phyloP scores from a whole-genome alignment of 805 yeast genomes.

The Hanseniaspora nectarophila region DNA sequence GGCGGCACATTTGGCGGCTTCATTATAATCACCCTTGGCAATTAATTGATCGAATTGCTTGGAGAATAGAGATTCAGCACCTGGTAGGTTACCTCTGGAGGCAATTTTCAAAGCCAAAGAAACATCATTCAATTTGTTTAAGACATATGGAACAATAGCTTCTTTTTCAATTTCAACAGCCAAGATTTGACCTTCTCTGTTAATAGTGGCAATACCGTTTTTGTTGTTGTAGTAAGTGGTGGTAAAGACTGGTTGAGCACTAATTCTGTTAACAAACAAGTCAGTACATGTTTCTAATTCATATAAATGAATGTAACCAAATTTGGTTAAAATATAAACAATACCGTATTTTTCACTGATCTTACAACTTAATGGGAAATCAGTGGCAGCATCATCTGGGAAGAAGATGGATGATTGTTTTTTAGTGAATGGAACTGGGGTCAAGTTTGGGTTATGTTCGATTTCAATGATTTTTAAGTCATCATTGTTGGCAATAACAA shows the following conservation, averaged over 20 bases:
- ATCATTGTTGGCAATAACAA: constrained; percentile 81
- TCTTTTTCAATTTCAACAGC: constrained; percentile 80
- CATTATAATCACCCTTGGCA: constrained; percentile 72
- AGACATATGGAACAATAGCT: constrained; percentile 77
- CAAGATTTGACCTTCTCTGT: constrained; percentile 88
- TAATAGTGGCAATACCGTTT: constrained; percentile 83
- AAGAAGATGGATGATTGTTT: constrained; percentile 85
- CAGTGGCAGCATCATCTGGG: constrained; percentile 92
- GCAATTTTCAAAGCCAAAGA: constrained; percentile 78
- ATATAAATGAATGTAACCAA: constrained; percentile 90
- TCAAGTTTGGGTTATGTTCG: constrained; percentile 73
- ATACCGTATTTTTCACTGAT: constrained; percentile 78
- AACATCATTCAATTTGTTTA: constrained; percentile 76
- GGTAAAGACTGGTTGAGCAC: constrained; percentile 89
- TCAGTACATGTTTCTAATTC: constrained; percentile 87
- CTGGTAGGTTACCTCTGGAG: constrained; percentile 91
- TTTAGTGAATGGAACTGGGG: constrained; percentile 68
- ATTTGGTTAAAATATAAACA: constrained; percentile 79
- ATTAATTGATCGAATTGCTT: constrained; percentile 85
- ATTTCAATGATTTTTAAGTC: constrained; percentile 88
- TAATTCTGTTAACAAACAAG: constrained; percentile 88
- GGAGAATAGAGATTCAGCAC: constrained; percentile 82
- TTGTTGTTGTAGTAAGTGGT: constrained; percentile 60
- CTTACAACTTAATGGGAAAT: constrained; percentile 89
- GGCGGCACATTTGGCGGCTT: constrained; percentile 95